Conservation (phyloP, 140 eudicot genomes). For the Cichorium intybus region DNA sequence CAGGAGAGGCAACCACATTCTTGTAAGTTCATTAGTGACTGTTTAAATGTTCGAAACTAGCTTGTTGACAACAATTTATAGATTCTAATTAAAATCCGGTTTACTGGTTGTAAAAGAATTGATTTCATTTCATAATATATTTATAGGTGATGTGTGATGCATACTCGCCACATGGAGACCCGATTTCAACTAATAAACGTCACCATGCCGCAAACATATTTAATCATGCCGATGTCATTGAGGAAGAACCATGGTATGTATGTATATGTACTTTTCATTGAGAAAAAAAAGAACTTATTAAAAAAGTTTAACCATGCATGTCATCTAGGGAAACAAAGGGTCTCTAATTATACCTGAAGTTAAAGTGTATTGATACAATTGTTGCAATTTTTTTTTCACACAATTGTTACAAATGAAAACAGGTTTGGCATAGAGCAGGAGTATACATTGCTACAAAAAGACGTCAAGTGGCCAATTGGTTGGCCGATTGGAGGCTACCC, state of each 20-base stretch:
- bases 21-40: constrained; percentile 41
- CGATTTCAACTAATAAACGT: constrained; percentile 70
- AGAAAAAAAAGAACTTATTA: not conserved
- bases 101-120: not conserved
- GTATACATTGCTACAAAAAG: constrained; percentile 64
- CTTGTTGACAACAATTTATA: not conserved
- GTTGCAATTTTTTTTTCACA: too few relatives aligned
- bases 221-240: constrained; percentile 50
- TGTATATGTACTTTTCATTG: not conserved
- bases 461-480: constrained; percentile 68
- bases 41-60: constrained; percentile 4
- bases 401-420: not conserved
- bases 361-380: not conserved
- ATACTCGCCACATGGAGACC: constrained; percentile 65
- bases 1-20: constrained; percentile 73
- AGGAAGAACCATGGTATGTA: constrained; percentile 65
- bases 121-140: not conserved
- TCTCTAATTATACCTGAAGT: not conserved
- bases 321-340: not conserved
- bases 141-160: constrained; percentile 77
- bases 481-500: constrained; percentile 73
- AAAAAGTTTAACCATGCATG: too few relatives aligned
- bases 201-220: constrained; percentile 50
- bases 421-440: constrained; percentile 85
- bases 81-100: not conserved